Evolutionary conservation across 2,329 filamentous ascomycete genomes (phyloP).

Genomic region (Colletotrichum chlorophyti): DNA sequence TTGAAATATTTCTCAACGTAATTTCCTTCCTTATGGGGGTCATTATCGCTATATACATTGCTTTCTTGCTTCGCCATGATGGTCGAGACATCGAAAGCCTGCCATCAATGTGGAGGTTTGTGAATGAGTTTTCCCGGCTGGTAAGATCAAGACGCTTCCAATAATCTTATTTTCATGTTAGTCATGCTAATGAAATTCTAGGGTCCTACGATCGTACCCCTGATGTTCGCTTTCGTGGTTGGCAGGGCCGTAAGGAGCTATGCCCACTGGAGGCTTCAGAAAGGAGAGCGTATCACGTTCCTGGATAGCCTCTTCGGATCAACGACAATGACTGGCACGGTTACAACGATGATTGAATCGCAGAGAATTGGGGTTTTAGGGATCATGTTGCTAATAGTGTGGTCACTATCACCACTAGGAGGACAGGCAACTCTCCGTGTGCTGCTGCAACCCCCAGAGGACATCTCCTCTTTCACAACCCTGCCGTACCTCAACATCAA

Average conservation of each 20-base stretch:
- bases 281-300: neutral
- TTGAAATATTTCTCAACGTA: too few species aligned
- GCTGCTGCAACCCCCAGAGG: neutral
- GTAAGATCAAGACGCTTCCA: neutral
- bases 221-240: neutral
- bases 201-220: neutral
- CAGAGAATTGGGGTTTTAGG: neutral
- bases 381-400: neutral
- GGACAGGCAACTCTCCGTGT: neutral
- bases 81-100: neutral
- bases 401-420: neutral
- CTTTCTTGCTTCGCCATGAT: neutral
- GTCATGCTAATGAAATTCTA: neutral
- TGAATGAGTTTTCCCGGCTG: neutral
- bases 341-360: neutral
- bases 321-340: neutral
- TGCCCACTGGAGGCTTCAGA: conserved; percentile 4
- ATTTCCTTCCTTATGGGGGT: too few species aligned
- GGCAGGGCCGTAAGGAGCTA: neutral
- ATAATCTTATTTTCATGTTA: too few species aligned
- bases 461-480: neutral
- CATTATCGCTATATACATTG: neutral
- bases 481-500: neutral
- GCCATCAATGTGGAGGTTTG: neutral
- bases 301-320: neutral